Percentiles rank a stretch among this genome's conserved stretches.
phyloP scores from a whole-genome alignment of 2,329 filamentous ascomycete species.

The Ceratocystis harringtonii region DNA sequence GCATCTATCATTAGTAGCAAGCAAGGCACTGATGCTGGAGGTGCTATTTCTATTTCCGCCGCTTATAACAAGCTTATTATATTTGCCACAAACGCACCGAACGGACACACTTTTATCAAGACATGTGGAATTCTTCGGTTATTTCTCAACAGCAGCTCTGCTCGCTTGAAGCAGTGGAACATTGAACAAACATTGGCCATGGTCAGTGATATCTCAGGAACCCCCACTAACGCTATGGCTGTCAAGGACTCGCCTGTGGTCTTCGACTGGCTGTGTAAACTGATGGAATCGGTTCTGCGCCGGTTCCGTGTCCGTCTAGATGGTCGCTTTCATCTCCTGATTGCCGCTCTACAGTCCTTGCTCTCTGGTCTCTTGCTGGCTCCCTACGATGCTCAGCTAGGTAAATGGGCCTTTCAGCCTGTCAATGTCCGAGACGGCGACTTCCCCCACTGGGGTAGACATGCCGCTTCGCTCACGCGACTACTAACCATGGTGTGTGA shows the following conservation, averaged over 20 bases:
- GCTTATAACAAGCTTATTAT: conserved; percentile 29
- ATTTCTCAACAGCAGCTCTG: conserved; percentile 36
- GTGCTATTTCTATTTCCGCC: conserved; percentile 27
- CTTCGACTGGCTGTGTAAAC: conserved; percentile 35
- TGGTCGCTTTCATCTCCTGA: conserved; percentile 45
- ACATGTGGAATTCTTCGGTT: conserved; percentile 30
- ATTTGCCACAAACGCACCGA: conserved; percentile 11
- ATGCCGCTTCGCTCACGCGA: conserved; percentile 38
- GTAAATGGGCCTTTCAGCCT: conserved; percentile 21
- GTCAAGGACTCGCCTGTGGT: conserved; percentile 25
- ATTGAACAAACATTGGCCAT: conserved; percentile 36
- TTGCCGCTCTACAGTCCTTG: conserved; percentile 40
- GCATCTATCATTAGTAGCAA: conserved; percentile 17
- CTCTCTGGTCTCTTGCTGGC: conserved; percentile 36
- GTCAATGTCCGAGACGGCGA: conserved; percentile 11
- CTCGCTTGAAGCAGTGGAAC: conserved; percentile 42
- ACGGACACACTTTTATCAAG: conserved; percentile 24
- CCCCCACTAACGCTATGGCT: conserved; percentile 20
- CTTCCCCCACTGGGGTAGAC: conserved; percentile 24
- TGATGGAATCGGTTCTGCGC: conserved; percentile 42
- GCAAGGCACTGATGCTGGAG: conserved; percentile 17
- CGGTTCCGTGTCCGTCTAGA: conserved; percentile 46
- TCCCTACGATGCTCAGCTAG: conserved; percentile 22
- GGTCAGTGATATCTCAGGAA: conserved; percentile 28
- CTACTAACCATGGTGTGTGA: conserved; percentile 46